phyloP scores from a whole-genome alignment of 805 yeast genomes.

The Jamesozyma rosinii region DNA sequence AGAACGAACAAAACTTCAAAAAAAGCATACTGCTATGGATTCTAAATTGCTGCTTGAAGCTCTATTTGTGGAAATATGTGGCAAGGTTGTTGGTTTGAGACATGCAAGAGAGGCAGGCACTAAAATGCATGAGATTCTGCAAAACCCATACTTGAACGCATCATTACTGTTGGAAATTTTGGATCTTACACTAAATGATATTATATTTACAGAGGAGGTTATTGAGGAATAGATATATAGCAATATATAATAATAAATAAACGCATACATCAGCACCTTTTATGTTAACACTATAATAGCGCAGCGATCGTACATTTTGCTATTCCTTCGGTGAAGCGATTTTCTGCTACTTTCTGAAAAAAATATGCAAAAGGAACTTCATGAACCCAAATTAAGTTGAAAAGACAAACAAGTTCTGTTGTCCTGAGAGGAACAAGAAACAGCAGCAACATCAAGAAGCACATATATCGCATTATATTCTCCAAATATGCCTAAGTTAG shows the following conservation, averaged over 20 bases:
- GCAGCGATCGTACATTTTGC: too few species aligned
- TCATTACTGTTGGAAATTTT: constrained; percentile 51
- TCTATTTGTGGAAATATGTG: constrained; percentile 53
- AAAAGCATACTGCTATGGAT: constrained; percentile 44
- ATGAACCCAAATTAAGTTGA: not conserved
- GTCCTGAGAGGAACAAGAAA: not conserved
- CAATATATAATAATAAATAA: too few species aligned
- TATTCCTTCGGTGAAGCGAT: too few species aligned
- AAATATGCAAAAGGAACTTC: too few species aligned
- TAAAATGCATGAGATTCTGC: constrained; percentile 55
- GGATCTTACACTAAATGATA: constrained; percentile 45
- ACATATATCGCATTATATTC: not conserved
- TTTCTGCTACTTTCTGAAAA: too few species aligned
- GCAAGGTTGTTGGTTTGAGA: constrained; percentile 62
- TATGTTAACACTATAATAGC: too few species aligned
- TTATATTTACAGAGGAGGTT: constrained; percentile 2
- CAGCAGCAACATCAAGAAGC: too few species aligned
- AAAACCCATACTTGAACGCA: constrained; percentile 60
- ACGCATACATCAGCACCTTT: too few species aligned
- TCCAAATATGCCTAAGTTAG: constrained; percentile 50
- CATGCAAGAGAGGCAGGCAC: constrained; percentile 56
- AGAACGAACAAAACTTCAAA: constrained; percentile 42
- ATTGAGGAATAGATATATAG: not conserved
- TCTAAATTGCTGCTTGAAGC: constrained; percentile 48
- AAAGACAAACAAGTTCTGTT: not conserved